Conservation (phyloP, 495 filamentous ascomycete genomes). For the Ramalina intermedia region DNA sequence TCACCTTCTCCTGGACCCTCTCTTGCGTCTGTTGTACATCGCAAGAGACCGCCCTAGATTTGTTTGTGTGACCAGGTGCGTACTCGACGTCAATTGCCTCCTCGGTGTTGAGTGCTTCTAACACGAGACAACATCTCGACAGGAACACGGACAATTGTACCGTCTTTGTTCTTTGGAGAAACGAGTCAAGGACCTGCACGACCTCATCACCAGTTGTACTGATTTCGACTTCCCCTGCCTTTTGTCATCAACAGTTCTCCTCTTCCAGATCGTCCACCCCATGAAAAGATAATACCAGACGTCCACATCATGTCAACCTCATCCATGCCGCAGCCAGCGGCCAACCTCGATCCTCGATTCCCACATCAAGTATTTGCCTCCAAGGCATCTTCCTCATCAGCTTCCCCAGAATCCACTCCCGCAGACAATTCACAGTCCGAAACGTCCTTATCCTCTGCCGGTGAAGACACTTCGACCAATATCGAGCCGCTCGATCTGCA, state of each 20-base stretch:
- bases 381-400: constrained; percentile 1
- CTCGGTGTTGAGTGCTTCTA: too few species aligned
- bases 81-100: too few species aligned
- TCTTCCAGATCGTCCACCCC: not conserved
- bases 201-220: too few species aligned
- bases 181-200: too few species aligned
- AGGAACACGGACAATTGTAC: too few species aligned
- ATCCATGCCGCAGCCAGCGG: not conserved
- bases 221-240: too few species aligned
- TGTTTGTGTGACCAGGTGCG: too few species aligned
- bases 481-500: constrained; percentile 4
- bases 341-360: not conserved
- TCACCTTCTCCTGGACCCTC: too few species aligned
- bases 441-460: not conserved
- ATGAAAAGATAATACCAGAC: not conserved
- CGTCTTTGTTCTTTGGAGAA: too few species aligned
- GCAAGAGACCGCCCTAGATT: too few species aligned
- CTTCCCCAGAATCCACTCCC: constrained; percentile 1
- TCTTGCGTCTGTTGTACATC: too few species aligned
- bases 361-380: not conserved
- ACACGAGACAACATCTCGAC: too few species aligned
- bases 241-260: not conserved
- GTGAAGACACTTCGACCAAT: not conserved
- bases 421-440: constrained; percentile 1
- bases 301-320: not conserved